Evolutionary conservation across 2,329 filamentous ascomycete species (phyloP).

Genomic region (Microdochium paspali): DNA sequence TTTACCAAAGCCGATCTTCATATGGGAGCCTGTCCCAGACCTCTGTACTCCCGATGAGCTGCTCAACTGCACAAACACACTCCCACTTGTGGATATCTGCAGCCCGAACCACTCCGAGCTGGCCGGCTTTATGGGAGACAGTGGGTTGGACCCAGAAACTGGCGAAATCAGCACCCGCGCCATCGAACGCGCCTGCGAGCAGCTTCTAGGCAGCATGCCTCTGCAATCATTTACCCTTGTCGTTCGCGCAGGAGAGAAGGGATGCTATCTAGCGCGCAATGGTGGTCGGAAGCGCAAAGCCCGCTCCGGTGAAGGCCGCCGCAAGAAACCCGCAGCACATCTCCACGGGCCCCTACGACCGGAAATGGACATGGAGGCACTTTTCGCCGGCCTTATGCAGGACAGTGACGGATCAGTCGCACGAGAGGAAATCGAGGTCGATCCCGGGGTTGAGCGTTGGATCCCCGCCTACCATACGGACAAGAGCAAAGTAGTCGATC

Average conservation of each 20-base stretch:
- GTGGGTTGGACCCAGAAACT: slow-evolving; percentile 42
- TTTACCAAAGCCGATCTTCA: slow-evolving; percentile 56
- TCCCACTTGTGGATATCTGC: slow-evolving; percentile 53
- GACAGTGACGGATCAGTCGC: slow-evolving; percentile 42
- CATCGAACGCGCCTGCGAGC: slow-evolving; percentile 51
- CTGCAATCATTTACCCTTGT: slow-evolving; percentile 57
- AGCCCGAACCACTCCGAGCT: slow-evolving; percentile 84
- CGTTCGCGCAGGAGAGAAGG: slow-evolving; percentile 61
- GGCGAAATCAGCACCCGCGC: slow-evolving; percentile 41
- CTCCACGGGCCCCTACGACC: slow-evolving; percentile 41
- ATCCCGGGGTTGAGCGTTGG: slow-evolving; percentile 62
- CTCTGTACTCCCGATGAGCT: slow-evolving; percentile 65
- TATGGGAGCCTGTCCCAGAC: slow-evolving; percentile 95
- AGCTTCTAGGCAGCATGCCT: slow-evolving; percentile 55
- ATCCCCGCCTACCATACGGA: slow-evolving; percentile 63
- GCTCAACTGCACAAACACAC: slow-evolving; percentile 53
- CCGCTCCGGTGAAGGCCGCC: slow-evolving; percentile 9
- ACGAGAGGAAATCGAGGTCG: slow-evolving; percentile 49
- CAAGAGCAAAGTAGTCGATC: slow-evolving; percentile 63
- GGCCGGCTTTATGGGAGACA: slow-evolving; percentile 69
- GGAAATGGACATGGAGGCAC: slow-evolving; percentile 53
- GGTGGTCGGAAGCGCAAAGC: slow-evolving; percentile 38
- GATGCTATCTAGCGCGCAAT: slow-evolving; percentile 56
- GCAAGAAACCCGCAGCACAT: slow-evolving; percentile 32
- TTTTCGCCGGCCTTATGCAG: slow-evolving; percentile 49